Evolutionary conservation across 1,284 basidiomycete genomes (phyloP), one percentile per base, ranked within the genome.

Genomic region (Irpex sp.): DNA sequence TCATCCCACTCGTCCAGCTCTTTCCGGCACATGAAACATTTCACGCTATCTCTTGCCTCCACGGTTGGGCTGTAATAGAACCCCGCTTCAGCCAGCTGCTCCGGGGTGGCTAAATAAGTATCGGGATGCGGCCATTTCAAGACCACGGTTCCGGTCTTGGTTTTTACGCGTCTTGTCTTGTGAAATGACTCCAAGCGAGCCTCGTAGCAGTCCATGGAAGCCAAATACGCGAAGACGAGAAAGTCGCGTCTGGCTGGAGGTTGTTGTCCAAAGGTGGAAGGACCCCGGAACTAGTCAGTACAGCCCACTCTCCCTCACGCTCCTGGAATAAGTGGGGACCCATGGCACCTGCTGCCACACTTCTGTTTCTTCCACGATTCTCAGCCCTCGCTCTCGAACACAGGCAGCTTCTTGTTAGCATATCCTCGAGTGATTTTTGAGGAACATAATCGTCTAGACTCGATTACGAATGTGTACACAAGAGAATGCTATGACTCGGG

Each of bases 1-100:
- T 81, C 79, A 59, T 89, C 88, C 93, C 93, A 96, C 13, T 88
- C 91, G 58, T 85, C 84, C 8, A 96, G 80, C 65, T 88, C 81
- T 70, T 93, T 91, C 56, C 80, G 81, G 75, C 93, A 96, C 63
- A 85, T 82, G 68, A 90, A 91, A 73, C 94, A 96, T 4, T 81
- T 81, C 26, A 90, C 90, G 66, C 83, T 87, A 75, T 93, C 91
- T 34, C 77, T 78, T 64, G 87, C 83, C 9, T 85, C 81, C 65
- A 76, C 76, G 68, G 82, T 84, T 0, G 91, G 91, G 62, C 80
- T 80, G 75, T 82, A 93, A 79, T 85, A 94, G 78, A 95, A 96
- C 11, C 93, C 93, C 2, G 93, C 93, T 65, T 89, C 85, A 1
- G 93, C 89, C 31, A 96, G 84, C 3, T 82, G 79, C 57, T 81